phyloP scores from a whole-genome alignment of 306 rosid genomes.

The Calophaca sinica region DNA sequence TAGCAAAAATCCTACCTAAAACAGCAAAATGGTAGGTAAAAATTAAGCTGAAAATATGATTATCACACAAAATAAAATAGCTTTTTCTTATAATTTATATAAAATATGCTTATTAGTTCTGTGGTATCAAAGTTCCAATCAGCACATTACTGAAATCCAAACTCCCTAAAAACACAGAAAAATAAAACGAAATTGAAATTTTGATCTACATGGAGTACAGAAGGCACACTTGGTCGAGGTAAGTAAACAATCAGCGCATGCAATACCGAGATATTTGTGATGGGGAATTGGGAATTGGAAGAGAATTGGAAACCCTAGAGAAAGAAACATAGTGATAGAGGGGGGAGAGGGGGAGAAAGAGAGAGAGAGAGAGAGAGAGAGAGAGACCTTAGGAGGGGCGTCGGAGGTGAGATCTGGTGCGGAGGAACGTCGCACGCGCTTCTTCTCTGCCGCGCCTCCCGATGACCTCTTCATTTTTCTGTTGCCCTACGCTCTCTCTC shows the following conservation, averaged over 20 bases:
- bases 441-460: conserved; percentile 92
- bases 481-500: conserved; percentile 13
- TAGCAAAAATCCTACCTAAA: neutral
- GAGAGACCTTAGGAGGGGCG: conserved; percentile 79
- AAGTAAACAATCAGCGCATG: neutral
- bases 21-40: neutral
- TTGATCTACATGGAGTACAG: conserved; percentile 31
- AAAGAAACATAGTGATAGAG: conserved; percentile 7
- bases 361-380: no score
- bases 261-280: neutral
- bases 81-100: neutral
- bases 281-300: conserved; percentile 4
- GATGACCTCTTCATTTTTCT: conserved; percentile 81
- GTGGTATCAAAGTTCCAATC: neutral
- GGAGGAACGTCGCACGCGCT: conserved; percentile 86
- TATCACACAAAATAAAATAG: neutral
- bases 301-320: conserved; percentile 42
- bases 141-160: conserved; percentile 33
- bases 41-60: conserved; percentile 25
- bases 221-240: neutral
- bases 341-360: no score
- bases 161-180: neutral
- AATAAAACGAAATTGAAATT: neutral
- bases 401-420: conserved; percentile 81
- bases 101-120: neutral